Evolutionary conservation across 805 yeast species (phyloP).

Genomic region (Barnettozyma vustinii): DNA sequence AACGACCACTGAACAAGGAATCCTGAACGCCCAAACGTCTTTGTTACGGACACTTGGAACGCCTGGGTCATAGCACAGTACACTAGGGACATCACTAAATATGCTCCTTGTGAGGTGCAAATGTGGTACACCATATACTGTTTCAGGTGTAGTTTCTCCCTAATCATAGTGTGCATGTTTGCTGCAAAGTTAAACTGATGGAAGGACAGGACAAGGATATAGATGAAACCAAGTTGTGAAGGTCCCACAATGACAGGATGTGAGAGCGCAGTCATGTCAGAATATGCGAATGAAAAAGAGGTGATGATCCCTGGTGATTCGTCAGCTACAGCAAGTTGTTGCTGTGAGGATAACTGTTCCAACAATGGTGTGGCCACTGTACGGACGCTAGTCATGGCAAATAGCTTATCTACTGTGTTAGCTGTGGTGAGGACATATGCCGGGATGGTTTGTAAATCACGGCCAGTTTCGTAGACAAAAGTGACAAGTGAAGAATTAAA

Average conservation of each 20-base stretch:
- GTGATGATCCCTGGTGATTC: slow-evolving; percentile 24
- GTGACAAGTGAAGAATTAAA: slow-evolving; percentile 22
- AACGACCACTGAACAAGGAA: slow-evolving; percentile 65
- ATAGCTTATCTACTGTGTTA: slow-evolving; percentile 10
- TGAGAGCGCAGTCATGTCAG: slow-evolving; percentile 40
- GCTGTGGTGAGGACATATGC: slow-evolving; percentile 38
- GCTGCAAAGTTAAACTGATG: slow-evolving; percentile 58
- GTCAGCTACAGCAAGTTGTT: slow-evolving; percentile 12
- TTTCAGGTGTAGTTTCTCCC: slow-evolving; percentile 8
- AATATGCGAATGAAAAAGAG: slow-evolving; percentile 14
- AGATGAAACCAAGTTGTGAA: slow-evolving; percentile 62
- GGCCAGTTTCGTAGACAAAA: slow-evolving; percentile 50
- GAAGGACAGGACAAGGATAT: slow-evolving; percentile 59
- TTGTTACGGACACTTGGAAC: slow-evolving; percentile 48
- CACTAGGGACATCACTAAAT: slow-evolving; percentile 46
- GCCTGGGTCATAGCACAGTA: slow-evolving; percentile 54
- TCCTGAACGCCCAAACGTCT: slow-evolving; percentile 54
- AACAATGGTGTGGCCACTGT: slow-evolving; percentile 14
- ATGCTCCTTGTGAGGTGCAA: slow-evolving; percentile 41
- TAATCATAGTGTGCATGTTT: slow-evolving; percentile 36
- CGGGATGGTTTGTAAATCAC: slow-evolving; percentile 44
- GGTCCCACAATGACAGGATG: slow-evolving; percentile 51
- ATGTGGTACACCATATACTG: slow-evolving; percentile 47
- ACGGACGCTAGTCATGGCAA: slow-evolving; percentile 17
- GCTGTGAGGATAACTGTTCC: slow-evolving; percentile 10